Conservation (phyloP, 2,329 filamentous ascomycete genomes). For the Coccinonectria pachysandricola region DNA sequence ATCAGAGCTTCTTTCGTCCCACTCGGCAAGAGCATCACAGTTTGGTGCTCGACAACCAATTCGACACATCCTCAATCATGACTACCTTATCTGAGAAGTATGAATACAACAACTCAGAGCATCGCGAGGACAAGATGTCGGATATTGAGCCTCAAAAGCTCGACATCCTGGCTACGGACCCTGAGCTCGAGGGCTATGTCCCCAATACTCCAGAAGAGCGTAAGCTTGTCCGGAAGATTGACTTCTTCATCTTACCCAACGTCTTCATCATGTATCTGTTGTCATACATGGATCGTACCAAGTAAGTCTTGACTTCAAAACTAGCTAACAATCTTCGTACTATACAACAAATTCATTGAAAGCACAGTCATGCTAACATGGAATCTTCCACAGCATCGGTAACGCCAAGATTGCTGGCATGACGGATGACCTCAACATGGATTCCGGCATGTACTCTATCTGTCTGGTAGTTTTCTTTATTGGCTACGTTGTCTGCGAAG, state of each 20-base stretch:
- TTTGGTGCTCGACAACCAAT: no score
- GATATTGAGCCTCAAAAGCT: constrained; percentile 7
- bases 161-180: constrained; percentile 1
- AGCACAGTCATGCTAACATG: constrained; percentile 1
- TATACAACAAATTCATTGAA: no score
- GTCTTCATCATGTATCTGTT: constrained; percentile 51
- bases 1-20: constrained; percentile 1
- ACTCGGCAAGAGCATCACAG: no score
- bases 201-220: constrained; percentile 23
- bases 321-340: neutral
- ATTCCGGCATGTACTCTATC: constrained; percentile 49
- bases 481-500: constrained; percentile 56
- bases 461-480: constrained; percentile 55
- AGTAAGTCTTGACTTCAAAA: constrained; percentile 38
- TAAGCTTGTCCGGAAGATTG: constrained; percentile 28
- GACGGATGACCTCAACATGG: constrained; percentile 35
- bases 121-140: constrained; percentile 9
- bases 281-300: constrained; percentile 49
- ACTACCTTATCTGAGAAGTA: constrained; percentile 2
- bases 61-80: constrained; percentile 1
- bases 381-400: constrained; percentile 19
- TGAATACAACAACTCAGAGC: constrained; percentile 6
- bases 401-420: constrained; percentile 45
- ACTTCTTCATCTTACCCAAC: constrained; percentile 31
- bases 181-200: constrained; percentile 14